These are phyloP conservation scores for Mortierella sp. DNA, from an alignment of 371 early-diverging fungal genomes.

Conservation along the genomic window DNA sequence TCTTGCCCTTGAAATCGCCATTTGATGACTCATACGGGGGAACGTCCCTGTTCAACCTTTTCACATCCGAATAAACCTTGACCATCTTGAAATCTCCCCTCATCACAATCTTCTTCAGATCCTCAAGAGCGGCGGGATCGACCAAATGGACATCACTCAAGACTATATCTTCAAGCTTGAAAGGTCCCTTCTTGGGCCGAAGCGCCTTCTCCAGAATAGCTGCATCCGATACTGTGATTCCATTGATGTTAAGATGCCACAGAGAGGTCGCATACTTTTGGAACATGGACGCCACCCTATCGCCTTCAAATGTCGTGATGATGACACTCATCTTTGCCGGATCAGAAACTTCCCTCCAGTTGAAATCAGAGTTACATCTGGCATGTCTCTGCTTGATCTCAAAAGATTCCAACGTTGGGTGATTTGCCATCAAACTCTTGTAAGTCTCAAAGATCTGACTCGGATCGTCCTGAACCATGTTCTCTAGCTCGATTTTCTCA, in stretches of 20 bases:
- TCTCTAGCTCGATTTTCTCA: conserved; percentile 18
- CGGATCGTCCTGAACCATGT: conserved; percentile 29
- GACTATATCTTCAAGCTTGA: conserved; percentile 17
- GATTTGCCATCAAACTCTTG: conserved; percentile 38
- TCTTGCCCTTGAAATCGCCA: neutral
- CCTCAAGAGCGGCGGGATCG: conserved; percentile 28
- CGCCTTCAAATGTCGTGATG: conserved; percentile 19
- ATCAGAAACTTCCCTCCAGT: conserved; percentile 23
- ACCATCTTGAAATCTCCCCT: conserved; percentile 11
- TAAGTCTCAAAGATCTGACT: conserved; percentile 43
- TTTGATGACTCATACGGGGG: neutral
- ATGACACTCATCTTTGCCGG: conserved; percentile 30
- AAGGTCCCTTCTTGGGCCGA: conserved; percentile 40
- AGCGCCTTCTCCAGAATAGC: conserved; percentile 28
- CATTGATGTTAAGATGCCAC: conserved; percentile 7
- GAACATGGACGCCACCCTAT: conserved; percentile 40
- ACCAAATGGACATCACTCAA: conserved; percentile 18
- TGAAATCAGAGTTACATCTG: conserved; percentile 17
- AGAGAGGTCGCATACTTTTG: conserved; percentile 33
- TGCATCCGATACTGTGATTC: conserved; percentile 23
- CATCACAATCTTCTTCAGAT: conserved; percentile 34
- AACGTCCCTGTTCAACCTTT: neutral
- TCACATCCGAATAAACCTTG: neutral
- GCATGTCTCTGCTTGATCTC: conserved; percentile 29
- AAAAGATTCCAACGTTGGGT: conserved; percentile 19